These are phyloP conservation scores for Monosporascus sp. DNA, from an alignment of 2,329 filamentous ascomycete genomes.

Conservation along the genomic window DNA sequence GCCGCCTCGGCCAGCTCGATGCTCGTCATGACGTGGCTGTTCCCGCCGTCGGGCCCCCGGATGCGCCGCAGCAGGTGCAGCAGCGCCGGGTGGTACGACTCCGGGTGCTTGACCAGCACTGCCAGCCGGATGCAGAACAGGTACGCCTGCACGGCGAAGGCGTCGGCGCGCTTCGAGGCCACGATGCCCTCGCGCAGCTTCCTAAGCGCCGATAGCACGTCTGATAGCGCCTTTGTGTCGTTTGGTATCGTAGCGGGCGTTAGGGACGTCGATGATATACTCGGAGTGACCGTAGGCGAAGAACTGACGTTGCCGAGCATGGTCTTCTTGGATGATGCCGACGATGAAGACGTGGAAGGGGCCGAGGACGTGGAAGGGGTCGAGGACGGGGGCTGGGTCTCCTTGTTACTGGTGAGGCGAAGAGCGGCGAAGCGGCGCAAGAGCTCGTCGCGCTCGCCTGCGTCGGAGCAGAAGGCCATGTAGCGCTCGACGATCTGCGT, in stretches of 20 bases:
- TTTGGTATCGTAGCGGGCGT: conserved; percentile 19
- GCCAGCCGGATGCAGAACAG: conserved; percentile 85
- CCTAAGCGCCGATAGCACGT: conserved; percentile 76
- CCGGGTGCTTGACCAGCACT: conserved; percentile 74
- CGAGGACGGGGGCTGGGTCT: conserved; percentile 25
- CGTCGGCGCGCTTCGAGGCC: conserved; percentile 67
- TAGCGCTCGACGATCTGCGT: conserved; percentile 83
- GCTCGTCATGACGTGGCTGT: conserved; percentile 56
- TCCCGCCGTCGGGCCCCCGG: neutral
- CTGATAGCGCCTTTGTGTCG: conserved; percentile 61
- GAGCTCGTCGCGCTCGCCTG: conserved; percentile 66
- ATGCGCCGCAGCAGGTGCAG: conserved; percentile 71
- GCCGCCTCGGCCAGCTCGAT: conserved; percentile 75
- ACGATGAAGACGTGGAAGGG: neutral
- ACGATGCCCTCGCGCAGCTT: conserved; percentile 90
- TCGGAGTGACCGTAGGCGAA: no score
- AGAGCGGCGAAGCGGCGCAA: conserved; percentile 70
- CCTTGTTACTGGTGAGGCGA: conserved; percentile 28
- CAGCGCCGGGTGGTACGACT: conserved; percentile 86
- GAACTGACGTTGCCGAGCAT: no score
- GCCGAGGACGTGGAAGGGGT: conserved; percentile 6
- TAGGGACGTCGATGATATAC: neutral
- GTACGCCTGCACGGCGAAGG: conserved; percentile 84
- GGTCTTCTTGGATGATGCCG: neutral
- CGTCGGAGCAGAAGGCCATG: conserved; percentile 79